Base-by-base conservation (phyloP, 192 early-diverging fungal genomes). In the Entomortierella chlamydospora region DNA sequence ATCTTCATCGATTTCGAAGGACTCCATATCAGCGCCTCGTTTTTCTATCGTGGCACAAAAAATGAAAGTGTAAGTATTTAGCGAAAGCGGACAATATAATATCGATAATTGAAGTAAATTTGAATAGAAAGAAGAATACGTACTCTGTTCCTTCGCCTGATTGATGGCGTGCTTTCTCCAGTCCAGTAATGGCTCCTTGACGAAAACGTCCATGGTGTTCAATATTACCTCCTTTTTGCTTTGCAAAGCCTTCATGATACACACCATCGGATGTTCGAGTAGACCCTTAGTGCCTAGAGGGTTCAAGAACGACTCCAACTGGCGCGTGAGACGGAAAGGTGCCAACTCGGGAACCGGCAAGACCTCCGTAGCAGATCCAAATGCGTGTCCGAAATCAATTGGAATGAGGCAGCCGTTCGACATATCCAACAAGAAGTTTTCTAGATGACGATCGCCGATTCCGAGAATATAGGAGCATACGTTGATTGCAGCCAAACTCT, bases 381-480 rank as follows among this genome's bases (percentile, higher is more conserved):
- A 95, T 4, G 93, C 93, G 62, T 94, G 92, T 0, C 93, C 93
- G 67, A 95, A 95, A 83, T 95, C 93, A 69, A 95, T 95, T 0
- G 88, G 87, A 22, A 95, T 84, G 20, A 95, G 66, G 30, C 85
- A 82, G 15, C 93, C 93, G 69, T 76, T 88, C 47, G 83, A 87
- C 68, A 88, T 70, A 56, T 94, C 89, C 18, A 95, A 57, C 64
- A 95, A 72, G 67, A 92, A 91, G 67, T 95, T 95, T 41, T 95
- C 93, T 57, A 91, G 64, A 61, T 95, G 93, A 26, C 93, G 85
- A 84, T 95, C 93, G 4, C 93, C 93, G 65, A 95, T 95, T 17
- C 91, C 93, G 22, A 94, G 83, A 0, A 93, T 65, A 64, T 94
- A 93, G 1, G 89, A 91, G 70, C 89, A 90, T 61, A 94, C 88